Percentiles rank a stretch among this genome's conserved stretches.
Conservation (phyloP, 139 green algal species). For the Volvox reticuliferus region DNA sequence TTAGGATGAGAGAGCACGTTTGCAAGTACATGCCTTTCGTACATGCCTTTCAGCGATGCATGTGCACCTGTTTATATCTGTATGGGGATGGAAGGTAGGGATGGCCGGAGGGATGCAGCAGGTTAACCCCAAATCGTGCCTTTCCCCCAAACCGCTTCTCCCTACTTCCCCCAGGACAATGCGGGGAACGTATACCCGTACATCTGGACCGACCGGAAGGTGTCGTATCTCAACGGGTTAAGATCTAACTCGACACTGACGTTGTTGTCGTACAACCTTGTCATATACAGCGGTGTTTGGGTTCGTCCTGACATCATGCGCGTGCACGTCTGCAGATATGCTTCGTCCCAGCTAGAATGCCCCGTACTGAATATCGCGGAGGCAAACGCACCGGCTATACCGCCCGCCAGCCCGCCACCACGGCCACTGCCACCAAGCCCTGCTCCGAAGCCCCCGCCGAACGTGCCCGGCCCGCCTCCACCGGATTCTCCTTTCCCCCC, state of each 20-base stretch:
- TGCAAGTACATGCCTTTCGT: no score
- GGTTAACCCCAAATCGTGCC: no score
- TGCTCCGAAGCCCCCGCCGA: background rate
- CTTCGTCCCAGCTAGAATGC: background rate
- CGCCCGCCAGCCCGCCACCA: background rate
- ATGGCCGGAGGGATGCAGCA: no score
- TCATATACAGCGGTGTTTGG: background rate
- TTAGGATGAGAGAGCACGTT: no score
- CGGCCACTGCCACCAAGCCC: background rate
- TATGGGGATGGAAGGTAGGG: no score
- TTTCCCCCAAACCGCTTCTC: background rate
- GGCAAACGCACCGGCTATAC: background rate
- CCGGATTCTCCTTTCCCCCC: background rate
- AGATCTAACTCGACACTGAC: background rate
- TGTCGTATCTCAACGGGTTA: background rate
- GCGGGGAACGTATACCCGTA: background rate
- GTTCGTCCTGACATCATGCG: background rate
- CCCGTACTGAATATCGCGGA: background rate
- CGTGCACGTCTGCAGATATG: background rate
- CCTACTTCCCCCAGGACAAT: background rate
- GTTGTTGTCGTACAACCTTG: background rate
- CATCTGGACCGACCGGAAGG: background rate
- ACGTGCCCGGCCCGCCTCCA: background rate
- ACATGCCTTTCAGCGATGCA: no score
- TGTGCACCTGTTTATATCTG: no score